phyloP scores from a whole-genome alignment of 495 filamentous ascomycete genomes.

The Aspergillus affinis region DNA sequence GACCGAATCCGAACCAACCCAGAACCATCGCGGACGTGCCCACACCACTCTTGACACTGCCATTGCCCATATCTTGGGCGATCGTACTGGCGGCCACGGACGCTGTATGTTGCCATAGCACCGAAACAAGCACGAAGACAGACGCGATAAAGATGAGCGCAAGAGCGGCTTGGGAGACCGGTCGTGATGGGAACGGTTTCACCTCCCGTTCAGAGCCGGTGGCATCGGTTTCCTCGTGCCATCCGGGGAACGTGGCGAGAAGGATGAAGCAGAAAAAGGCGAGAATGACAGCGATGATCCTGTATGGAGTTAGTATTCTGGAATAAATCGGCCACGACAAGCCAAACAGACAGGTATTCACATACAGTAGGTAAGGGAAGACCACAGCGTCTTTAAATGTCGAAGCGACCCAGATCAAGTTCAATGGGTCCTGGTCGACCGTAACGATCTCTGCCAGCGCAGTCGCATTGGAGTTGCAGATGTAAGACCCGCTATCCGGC shows the following conservation, averaged over 20 bases:
- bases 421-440: constrained; percentile 67
- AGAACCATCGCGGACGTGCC: constrained; percentile 92
- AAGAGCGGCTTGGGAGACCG: constrained; percentile 64
- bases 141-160: constrained; percentile 66
- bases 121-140: constrained; percentile 69
- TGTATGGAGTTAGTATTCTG: constrained; percentile 26
- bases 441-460: constrained; percentile 61
- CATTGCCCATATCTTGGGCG: constrained; percentile 93
- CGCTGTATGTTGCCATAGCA: constrained; percentile 81
- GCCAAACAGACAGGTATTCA: constrained; percentile 6
- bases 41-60: constrained; percentile 82
- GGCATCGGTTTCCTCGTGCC: constrained; percentile 63
- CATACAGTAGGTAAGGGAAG: constrained; percentile 68
- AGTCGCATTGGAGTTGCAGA: constrained; percentile 68
- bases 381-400: constrained; percentile 74
- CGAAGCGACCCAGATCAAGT: constrained; percentile 68
- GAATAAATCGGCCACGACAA: background rate
- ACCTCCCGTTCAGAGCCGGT: constrained; percentile 57
- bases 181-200: constrained; percentile 68
- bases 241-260: constrained; percentile 70
- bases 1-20: constrained; percentile 92
- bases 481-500: constrained; percentile 59
- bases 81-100: constrained; percentile 91
- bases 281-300: constrained; percentile 68
- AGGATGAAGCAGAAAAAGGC: constrained; percentile 69